Base-by-base conservation (phyloP, 805 yeast species). In the Hanseniaspora meyeri region DNA sequence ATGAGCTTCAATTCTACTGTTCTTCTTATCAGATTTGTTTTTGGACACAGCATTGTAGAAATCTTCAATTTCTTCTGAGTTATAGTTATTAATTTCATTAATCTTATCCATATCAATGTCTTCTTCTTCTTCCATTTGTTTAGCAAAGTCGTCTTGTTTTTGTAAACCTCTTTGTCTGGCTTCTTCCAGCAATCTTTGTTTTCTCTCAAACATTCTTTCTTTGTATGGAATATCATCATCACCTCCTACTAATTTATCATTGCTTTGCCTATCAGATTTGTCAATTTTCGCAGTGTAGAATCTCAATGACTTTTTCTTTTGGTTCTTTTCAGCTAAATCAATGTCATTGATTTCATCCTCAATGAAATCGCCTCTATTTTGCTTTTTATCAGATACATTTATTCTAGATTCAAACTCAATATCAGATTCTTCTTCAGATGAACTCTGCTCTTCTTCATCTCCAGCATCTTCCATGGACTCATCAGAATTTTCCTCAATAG, bases 271-370 rank as follows among this genome's bases (percentile, higher is more conserved):
- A 31, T 77, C 82, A 53, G 83, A 83, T 71, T 90, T 95, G 68
- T 89, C 96, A 69, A 93, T 90, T 70, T 91, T 90, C 58, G 97
- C 87, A 1, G 98, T 93, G 76, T 93, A 93, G 81, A 93, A 93
- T 59, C 97, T 82, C 64, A 93, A 78, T 1, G 95, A 78, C 66
- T 80, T 80, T 74, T 83, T 85, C 63, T 95, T 81, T 20, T 82
- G 78, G 58, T 77, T 79, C 72, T 90, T 91, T 58, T 89, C 97
- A 65, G 87, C 95, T 47, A 78, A 76, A 69, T 93, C 97, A 49
- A 88, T 82, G 31, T 81, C 93, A 51, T 86, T 95, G 46, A 86
- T 77, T 37, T 77, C 80, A 32, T 81, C 74, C 64, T 88, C 95
- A n/a, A 80, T 75, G 64, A 72, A 83, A 67, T 85, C 93, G 59